Percentiles rank a stretch among this genome's conserved stretches.
These are phyloP conservation scores for Oidium heveae DNA, from an alignment of 2,329 filamentous ascomycete genomes.

Conservation along the genomic window DNA sequence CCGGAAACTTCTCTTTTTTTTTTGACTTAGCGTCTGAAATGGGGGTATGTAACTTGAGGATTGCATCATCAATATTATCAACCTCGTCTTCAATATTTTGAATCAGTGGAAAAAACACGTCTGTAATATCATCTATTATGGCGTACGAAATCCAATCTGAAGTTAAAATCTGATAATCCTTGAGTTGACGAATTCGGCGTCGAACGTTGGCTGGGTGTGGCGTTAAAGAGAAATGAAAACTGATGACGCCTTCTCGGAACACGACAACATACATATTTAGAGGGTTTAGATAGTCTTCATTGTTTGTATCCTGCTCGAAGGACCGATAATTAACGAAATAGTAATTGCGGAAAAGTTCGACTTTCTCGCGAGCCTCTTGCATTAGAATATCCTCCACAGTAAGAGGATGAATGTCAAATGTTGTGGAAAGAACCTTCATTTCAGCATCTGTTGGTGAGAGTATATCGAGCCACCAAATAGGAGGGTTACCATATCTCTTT, in stretches of 20 bases:
- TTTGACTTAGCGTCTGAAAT: constrained; percentile 17
- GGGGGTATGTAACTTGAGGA: constrained; percentile 53
- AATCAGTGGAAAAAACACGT: constrained; percentile 82
- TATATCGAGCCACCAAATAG: constrained; percentile 92
- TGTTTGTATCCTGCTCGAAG: constrained; percentile 82
- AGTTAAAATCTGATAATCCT: constrained; percentile 77
- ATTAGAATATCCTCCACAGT: constrained; percentile 94
- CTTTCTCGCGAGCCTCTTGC: constrained; percentile 92
- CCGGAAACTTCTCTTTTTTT: constrained; percentile 21
- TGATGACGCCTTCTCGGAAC: constrained; percentile 83
- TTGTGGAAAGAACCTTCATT: constrained; percentile 80
- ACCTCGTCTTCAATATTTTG: constrained; percentile 88
- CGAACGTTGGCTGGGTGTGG: constrained; percentile 93
- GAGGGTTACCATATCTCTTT: constrained; percentile 49
- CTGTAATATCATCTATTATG: constrained; percentile 93
- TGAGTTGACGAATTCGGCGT: constrained; percentile 72
- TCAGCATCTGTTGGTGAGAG: constrained; percentile 76
- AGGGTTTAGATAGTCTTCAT: constrained; percentile 74
- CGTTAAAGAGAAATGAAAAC: constrained; percentile 90
- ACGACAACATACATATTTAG: constrained; percentile 97
- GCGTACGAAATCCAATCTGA: constrained; percentile 98
- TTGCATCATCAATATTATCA: constrained; percentile 85
- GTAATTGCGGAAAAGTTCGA: constrained; percentile 90
- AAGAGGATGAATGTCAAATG: constrained; percentile 86
- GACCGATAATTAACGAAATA: constrained; percentile 98